Base-by-base conservation (phyloP, 345 rosid species). In the Acer campestre region DNA sequence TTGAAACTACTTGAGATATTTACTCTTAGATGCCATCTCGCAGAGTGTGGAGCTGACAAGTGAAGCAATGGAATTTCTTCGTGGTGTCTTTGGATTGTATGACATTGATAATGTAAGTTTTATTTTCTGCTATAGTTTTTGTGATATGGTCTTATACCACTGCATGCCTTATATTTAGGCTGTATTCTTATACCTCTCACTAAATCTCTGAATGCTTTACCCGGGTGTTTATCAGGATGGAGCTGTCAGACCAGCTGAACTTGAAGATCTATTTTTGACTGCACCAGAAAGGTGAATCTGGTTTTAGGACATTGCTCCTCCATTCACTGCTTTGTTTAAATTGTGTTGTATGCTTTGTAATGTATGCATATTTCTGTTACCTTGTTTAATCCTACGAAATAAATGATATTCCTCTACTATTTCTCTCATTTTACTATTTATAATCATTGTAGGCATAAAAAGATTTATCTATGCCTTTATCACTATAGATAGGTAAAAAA, bases 31-130 rank as follows among this genome's bases (percentile, higher is more conserved):
- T 76, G 44, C 42, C 71, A 10, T 75, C 78, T 82, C 84, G 82
- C 78, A 93, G 98, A 93, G 87, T 82, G 79, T 90, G 80, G 98
- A 93, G 88, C 81, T 93, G 79, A 85, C 94, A 56, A 79, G 74
- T 70, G 88, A 89, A 77, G 89, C 90, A 46, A 61, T 90, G 76
- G 90, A 84, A 53, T 93, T 85, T 84, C 81, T 93, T 71, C 87
- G 82, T 67, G 92, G 93, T 76, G 81, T 89, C 81, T 91, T 93
- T 81, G 86, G 79, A 73, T 79, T 90, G 75, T 87, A 84, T 81
- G 98, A 90, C 88, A 83, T 82, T 69, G 89, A 91, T 73, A 89
- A 90, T 86, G 98, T 90, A 85, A 63, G 88, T 86, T 74, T 69
- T 71, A 74, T 73, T 51, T 49, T 73, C 64, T 61, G 27, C 14